Base-by-base conservation (phyloP, 495 filamentous ascomycete genomes). In the Choiromyces venosus region DNA sequence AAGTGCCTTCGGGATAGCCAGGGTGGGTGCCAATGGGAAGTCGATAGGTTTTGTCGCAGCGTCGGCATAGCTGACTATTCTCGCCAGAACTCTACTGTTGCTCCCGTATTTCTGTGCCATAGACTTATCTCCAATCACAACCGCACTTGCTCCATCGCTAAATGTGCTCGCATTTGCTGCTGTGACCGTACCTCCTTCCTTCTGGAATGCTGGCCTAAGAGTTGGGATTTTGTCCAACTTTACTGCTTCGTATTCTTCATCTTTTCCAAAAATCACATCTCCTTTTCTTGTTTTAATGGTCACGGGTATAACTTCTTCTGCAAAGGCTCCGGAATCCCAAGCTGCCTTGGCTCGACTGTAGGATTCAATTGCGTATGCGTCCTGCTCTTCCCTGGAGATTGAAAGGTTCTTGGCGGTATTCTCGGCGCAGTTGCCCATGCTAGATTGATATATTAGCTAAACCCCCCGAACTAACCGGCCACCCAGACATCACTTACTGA, bases 371-470 rank as follows among this genome's bases (percentile, higher is more conserved):
- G 95, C 93, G 81, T 95, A 99, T 66, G 90, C 85, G 76, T 99
- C 95, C 84, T 99, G 95, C 74, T 89, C 89, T 79, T 95, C 89
- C 19, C 95, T 86, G 1, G 90, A 89, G 68, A 99, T 87, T 0
- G 88, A 83, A 80, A 92, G 87, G 75, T 96, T 94, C 86, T 94
- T 95, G 6, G 92, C 94, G 18, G 94, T 97, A 71, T 91, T 90
- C 85, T 99, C 95, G n/a, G 94, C 95, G 80, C 95, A 99, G 72
- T 93, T 91, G 10, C 95, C 95, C 95, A 99, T 99, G 81, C 77
- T 35, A 10, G 10, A 37, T 7, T 39, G 5, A 18, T 52, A 36
- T 21, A 44, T 35, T 21, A 8, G 39, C 36, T 18, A 8, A 40
- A 64, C 21, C 16, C 35, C 10, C 0, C 25, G 21, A 0, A 29